phyloP scores from a whole-genome alignment of 192 early-diverging fungal genomes.

The Podila horticola region DNA sequence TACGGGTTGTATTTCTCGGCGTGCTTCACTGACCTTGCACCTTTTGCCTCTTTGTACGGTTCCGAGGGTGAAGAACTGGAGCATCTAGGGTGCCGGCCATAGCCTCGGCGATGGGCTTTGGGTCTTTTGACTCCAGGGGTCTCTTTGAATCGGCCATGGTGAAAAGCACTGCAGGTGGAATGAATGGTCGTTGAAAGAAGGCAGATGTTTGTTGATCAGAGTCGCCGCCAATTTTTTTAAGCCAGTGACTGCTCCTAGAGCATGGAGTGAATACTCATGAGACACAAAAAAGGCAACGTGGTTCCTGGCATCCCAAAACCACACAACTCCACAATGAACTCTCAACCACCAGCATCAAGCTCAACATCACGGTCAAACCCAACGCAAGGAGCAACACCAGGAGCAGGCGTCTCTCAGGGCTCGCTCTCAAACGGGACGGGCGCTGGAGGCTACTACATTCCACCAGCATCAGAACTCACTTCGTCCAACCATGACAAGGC shows the following conservation, averaged over 20 bases:
- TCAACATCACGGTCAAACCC: not conserved
- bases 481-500: conserved; percentile 46
- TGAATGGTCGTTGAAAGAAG: not conserved
- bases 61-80: conserved; percentile 34
- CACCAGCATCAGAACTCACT: conserved; percentile 43
- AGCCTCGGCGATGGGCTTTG: conserved; percentile 31
- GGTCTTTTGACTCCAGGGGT: conserved; percentile 23
- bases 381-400: not conserved
- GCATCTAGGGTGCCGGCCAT: conserved; percentile 41
- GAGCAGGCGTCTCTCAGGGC: conserved; percentile 13
- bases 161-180: not conserved
- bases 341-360: not conserved
- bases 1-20: too few species aligned
- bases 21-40: conserved; percentile 17
- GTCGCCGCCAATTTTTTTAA: not conserved
- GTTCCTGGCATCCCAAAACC: not conserved
- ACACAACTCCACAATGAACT: not conserved
- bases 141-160: conserved; percentile 40
- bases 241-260: too few species aligned
- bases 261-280: too few species aligned
- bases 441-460: conserved; percentile 27
- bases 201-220: not conserved
- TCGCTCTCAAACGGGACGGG: conserved; percentile 5
- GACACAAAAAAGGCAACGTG: too few species aligned
- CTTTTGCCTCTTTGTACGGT: conserved; percentile 42